A percentile compares a stretch with the other conserved stretches of the same genome.
These are phyloP conservation scores for Herpetomonas tarakana DNA, from an alignment of 208 protist species.

Conservation along the genomic window DNA sequence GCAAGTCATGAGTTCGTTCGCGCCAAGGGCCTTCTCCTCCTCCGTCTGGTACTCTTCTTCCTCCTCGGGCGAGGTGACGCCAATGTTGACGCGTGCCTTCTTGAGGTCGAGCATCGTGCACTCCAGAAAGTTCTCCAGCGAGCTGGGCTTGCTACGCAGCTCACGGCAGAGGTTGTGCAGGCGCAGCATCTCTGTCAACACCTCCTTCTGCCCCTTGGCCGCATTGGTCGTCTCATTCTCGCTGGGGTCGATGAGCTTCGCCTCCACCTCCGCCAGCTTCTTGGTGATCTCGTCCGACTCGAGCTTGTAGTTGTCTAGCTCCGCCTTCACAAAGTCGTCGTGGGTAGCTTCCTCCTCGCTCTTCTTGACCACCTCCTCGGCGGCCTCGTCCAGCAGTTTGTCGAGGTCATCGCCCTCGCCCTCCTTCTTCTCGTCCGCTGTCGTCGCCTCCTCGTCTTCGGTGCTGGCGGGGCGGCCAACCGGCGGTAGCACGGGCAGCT, in stretches of 20 bases:
- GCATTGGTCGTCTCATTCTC: conserved; percentile 30
- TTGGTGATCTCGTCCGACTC: conserved; percentile 70
- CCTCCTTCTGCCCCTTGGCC: conserved; percentile 44
- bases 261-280: conserved; percentile 52
- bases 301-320: conserved; percentile 66
- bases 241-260: conserved; percentile 19
- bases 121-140: conserved; percentile 65
- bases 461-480: neutral
- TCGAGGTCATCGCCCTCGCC: conserved; percentile 59
- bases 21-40: conserved; percentile 61
- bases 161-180: conserved; percentile 67
- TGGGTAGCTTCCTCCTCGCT: conserved; percentile 20
- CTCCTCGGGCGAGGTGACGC: conserved; percentile 60
- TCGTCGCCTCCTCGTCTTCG: conserved; percentile 13
- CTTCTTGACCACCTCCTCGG: conserved; percentile 49
- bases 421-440: conserved; percentile 16
- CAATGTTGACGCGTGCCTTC: conserved; percentile 79
- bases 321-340: conserved; percentile 57
- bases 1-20: conserved; percentile 63
- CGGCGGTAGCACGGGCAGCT: conserved; percentile 64
- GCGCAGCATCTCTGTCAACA: conserved; percentile 69
- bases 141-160: conserved; percentile 54
- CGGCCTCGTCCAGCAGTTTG: conserved; percentile 74
- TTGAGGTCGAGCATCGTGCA: conserved; percentile 66
- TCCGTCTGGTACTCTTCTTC: conserved; percentile 74